Conservation (phyloP, 257 asterid genomes). For the Lycium ferocissimum region DNA sequence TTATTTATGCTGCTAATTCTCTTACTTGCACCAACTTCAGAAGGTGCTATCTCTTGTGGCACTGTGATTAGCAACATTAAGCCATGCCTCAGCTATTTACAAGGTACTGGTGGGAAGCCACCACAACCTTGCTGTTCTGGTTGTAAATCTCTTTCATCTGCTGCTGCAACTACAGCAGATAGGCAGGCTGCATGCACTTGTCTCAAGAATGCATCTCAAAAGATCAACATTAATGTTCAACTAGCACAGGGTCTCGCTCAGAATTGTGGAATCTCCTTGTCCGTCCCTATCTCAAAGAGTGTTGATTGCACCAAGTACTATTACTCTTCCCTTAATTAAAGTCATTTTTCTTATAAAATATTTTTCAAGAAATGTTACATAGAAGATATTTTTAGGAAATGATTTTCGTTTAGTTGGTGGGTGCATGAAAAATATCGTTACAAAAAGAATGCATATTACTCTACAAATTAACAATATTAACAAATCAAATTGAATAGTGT, state of each 20-base stretch:
- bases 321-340: neutral
- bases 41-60: slow-evolving; percentile 54
- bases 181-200: slow-evolving; percentile 67
- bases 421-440: too few species aligned
- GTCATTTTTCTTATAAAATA: too few species aligned
- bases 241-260: slow-evolving; percentile 57
- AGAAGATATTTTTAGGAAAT: neutral
- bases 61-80: slow-evolving; percentile 52
- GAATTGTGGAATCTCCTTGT: slow-evolving; percentile 58
- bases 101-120: slow-evolving; percentile 58
- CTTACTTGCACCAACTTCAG: slow-evolving; percentile 33
- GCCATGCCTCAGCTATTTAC: slow-evolving; percentile 64
- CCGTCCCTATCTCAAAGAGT: slow-evolving; percentile 50
- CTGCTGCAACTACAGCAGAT: slow-evolving; percentile 54
- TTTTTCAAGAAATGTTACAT: too few species aligned
- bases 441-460: too few species aligned
- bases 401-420: neutral
- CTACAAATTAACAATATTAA: neutral
- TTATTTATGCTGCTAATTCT: slow-evolving; percentile 27
- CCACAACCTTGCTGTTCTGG: slow-evolving; percentile 63
- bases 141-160: slow-evolving; percentile 47
- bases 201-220: slow-evolving; percentile 60
- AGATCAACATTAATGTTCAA: slow-evolving; percentile 40
- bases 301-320: slow-evolving; percentile 72
- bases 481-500: neutral